phyloP scores from a whole-genome alignment of 352 stramenopile genomes.

The Globisporangium yorkense region DNA sequence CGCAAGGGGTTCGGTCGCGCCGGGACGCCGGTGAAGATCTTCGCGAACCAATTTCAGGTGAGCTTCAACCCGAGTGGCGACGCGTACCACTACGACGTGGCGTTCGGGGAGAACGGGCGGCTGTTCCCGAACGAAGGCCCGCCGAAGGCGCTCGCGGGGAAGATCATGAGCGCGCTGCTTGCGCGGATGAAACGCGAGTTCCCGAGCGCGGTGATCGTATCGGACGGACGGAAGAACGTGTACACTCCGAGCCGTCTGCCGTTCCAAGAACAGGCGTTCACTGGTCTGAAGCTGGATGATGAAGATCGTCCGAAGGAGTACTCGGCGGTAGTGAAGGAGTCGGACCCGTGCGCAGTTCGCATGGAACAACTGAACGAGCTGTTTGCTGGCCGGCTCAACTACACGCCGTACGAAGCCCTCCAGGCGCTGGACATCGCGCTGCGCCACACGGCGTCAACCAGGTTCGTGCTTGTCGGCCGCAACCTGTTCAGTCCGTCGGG shows the following conservation, averaged over 20 bases:
- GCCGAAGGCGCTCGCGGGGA: slow-evolving; percentile 45
- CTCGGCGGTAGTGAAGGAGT: slow-evolving; percentile 42
- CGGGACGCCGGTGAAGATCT: slow-evolving; percentile 32
- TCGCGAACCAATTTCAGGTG: slow-evolving; percentile 68
- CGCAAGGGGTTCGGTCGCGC: slow-evolving; percentile 53
- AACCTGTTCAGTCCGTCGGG: slow-evolving; percentile 41
- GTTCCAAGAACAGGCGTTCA: slow-evolving; percentile 41
- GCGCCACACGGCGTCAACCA: slow-evolving; percentile 46
- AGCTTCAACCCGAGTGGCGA: slow-evolving; percentile 39
- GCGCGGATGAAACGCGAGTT: slow-evolving; percentile 30
- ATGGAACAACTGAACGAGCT: slow-evolving; percentile 56
- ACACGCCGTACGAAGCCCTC: slow-evolving; percentile 68
- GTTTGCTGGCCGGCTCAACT: slow-evolving; percentile 51
- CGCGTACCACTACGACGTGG: slow-evolving; percentile 71
- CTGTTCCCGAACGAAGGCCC: slow-evolving; percentile 41
- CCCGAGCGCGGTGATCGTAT: slow-evolving; percentile 31
- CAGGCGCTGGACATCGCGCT: slow-evolving; percentile 66
- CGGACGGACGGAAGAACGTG: slow-evolving; percentile 51
- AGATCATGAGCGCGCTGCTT: slow-evolving; percentile 53
- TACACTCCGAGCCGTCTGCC: slow-evolving; percentile 38
- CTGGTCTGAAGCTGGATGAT: slow-evolving; percentile 26
- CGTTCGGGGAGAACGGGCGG: slow-evolving; percentile 31
- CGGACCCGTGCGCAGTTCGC: slow-evolving; percentile 50
- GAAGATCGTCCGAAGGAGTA: slow-evolving; percentile 40
- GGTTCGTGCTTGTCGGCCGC: slow-evolving; percentile 48